These are phyloP conservation scores for Coemansia aciculifera DNA, from an alignment of 192 early-diverging fungal species.

Conservation along the genomic window DNA sequence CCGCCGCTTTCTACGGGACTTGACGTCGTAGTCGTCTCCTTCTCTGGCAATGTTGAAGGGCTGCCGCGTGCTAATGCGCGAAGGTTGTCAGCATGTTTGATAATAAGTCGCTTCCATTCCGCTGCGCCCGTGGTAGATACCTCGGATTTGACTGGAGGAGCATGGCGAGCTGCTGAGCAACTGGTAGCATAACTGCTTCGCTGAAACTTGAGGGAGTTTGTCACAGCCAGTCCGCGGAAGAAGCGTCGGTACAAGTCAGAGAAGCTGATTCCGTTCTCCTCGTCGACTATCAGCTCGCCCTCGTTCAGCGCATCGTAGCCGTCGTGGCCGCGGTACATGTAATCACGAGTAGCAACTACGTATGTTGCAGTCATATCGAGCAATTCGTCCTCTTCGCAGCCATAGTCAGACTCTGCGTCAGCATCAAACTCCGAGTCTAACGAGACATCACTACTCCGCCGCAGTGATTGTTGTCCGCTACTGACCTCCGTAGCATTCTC, in stretches of 20 bases:
- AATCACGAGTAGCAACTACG: conserved; percentile 59
- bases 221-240: conserved; percentile 62
- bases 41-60: not conserved
- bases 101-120: conserved; percentile 34
- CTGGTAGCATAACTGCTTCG: conserved; percentile 24
- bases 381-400: conserved; percentile 42
- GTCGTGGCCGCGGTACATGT: conserved; percentile 66
- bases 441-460: conserved; percentile 12
- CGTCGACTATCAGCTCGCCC: conserved; percentile 58
- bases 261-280: conserved; percentile 63
- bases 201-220: conserved; percentile 57
- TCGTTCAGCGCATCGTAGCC: conserved; percentile 56
- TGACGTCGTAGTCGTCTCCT: not conserved
- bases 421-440: conserved; percentile 26
- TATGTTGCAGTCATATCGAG: conserved; percentile 58
- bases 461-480: conserved; percentile 4
- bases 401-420: conserved; percentile 32
- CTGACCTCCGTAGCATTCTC: conserved; percentile 19
- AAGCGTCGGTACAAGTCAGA: conserved; percentile 59
- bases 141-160: not conserved
- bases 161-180: conserved; percentile 27
- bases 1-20: not conserved
- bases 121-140: not conserved
- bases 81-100: conserved; percentile 41
- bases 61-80: conserved; percentile 18